These are phyloP conservation scores for Coemansia erecta DNA, from an alignment of 192 early-diverging fungal genomes.

Conservation along the genomic window DNA sequence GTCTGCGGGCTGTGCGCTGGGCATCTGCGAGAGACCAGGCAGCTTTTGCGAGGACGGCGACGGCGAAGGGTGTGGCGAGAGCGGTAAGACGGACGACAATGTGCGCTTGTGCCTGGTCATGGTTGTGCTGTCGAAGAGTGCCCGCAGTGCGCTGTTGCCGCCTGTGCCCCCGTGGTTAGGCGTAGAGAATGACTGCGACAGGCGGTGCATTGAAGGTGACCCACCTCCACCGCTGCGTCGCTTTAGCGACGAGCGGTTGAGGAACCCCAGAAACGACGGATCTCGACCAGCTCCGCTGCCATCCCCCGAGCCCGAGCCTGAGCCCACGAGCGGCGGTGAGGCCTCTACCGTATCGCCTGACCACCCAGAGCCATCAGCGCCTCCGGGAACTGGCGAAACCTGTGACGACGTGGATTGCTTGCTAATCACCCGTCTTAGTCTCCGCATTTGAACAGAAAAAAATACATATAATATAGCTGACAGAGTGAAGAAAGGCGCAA, in stretches of 20 bases:
- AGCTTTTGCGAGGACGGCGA: not conserved
- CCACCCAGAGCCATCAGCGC: not conserved
- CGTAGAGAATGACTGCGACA: slow-evolving; percentile 45
- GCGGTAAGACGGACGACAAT: slow-evolving; percentile 29
- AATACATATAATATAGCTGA: not conserved
- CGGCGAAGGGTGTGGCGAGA: slow-evolving; percentile 13
- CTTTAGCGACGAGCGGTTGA: not conserved
- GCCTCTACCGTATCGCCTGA: not conserved
- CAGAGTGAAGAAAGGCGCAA: not conserved
- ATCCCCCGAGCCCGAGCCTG: not conserved
- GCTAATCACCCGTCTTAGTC: slow-evolving; percentile 46
- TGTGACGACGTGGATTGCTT: slow-evolving; percentile 31
- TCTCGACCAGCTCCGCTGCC: not conserved
- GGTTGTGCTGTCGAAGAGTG: not conserved
- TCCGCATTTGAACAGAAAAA: slow-evolving; percentile 17
- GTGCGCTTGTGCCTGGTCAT: slow-evolving; percentile 41
- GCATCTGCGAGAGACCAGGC: not conserved
- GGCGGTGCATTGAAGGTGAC: slow-evolving; percentile 20
- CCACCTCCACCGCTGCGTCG: not conserved
- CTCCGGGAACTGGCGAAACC: slow-evolving; percentile 15
- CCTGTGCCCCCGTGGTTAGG: slow-evolving; percentile 27
- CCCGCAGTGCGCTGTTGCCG: slow-evolving; percentile 17
- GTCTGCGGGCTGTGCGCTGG: slow-evolving; percentile 3
- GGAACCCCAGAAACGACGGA: slow-evolving; percentile 6
- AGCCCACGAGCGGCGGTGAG: not conserved